These are phyloP conservation scores for Pseudofabraea citricarpa DNA, from an alignment of 2,329 filamentous ascomycete species.

Conservation along the genomic window DNA sequence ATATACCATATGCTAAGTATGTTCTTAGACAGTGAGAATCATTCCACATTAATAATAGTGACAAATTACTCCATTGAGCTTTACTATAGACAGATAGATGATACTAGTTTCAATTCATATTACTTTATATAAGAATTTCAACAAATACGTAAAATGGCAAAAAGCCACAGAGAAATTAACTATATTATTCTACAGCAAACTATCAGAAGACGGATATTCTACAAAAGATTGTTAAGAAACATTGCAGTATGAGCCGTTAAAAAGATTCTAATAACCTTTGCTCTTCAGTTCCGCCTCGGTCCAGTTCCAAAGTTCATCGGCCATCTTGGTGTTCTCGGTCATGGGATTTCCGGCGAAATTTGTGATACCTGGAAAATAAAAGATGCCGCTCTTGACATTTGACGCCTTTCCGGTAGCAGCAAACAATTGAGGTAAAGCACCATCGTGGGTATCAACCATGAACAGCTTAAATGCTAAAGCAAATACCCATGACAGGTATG, in stretches of 20 bases:
- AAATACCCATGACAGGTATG: neutral
- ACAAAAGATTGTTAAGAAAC: neutral
- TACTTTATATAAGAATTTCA: too few species aligned
- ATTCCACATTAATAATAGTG: too few species aligned
- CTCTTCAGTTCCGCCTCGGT: neutral
- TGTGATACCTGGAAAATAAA: constrained; percentile 1
- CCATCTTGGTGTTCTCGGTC: neutral
- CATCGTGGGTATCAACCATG: neutral
- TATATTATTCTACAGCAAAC: neutral
- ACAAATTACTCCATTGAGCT: too few species aligned
- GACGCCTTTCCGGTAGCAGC: neutral
- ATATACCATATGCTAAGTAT: too few species aligned
- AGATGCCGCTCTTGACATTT: constrained; percentile 1
- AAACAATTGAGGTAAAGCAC: constrained; percentile 1
- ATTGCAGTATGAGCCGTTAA: neutral
- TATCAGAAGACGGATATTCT: neutral
- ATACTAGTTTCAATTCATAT: too few species aligned
- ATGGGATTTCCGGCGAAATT: neutral
- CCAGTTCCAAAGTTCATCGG: constrained; percentile 2
- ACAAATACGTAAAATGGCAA: too few species aligned
- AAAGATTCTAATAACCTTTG: neutral
- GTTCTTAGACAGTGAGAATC: too few species aligned
- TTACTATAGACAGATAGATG: too few species aligned
- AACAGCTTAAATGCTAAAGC: neutral
- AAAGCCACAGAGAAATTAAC: too few species aligned